A percentile compares a stretch with the other conserved stretches of the same genome.
phyloP scores from a whole-genome alignment of 2,329 filamentous ascomycete species.

The Aspergillus hiratsukae region DNA sequence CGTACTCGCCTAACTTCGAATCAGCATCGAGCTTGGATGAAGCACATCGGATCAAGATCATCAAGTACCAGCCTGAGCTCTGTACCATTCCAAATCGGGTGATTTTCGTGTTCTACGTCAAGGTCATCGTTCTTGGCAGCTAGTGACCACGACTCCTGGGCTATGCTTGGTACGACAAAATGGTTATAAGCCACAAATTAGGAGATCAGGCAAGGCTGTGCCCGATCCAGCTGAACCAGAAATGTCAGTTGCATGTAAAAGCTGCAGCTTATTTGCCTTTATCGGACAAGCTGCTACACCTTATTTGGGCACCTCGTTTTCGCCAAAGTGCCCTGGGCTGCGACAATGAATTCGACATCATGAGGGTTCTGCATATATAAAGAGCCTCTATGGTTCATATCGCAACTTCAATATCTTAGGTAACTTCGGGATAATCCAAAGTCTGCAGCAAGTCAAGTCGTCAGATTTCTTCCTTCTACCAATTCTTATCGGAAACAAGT shows the following conservation, averaged over 20 bases:
- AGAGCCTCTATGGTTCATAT: neutral
- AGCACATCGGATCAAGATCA: neutral
- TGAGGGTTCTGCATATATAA: neutral
- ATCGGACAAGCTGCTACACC: slow-evolving; percentile 3
- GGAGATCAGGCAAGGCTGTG: neutral
- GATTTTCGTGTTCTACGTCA: neutral
- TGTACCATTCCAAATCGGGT: neutral
- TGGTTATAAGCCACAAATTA: neutral
- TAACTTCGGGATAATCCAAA: neutral
- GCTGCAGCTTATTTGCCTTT: neutral
- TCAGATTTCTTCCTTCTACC: neutral
- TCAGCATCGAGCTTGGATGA: neutral
- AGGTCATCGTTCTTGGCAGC: neutral
- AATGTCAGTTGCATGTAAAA: neutral
- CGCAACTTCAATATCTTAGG: neutral
- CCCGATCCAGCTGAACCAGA: neutral
- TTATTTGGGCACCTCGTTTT: slow-evolving; percentile 17
- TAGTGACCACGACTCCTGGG: neutral
- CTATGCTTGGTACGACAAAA: no score
- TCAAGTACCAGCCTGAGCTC: neutral
- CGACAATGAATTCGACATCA: neutral
- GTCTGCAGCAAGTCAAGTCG: neutral
- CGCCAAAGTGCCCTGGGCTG: slow-evolving; percentile 10
- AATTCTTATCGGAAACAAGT: neutral
- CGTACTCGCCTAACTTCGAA: slow-evolving; percentile 9